Base-by-base conservation (phyloP, 2,329 filamentous ascomycete genomes). In the Fonsecaea multimorphosa region DNA sequence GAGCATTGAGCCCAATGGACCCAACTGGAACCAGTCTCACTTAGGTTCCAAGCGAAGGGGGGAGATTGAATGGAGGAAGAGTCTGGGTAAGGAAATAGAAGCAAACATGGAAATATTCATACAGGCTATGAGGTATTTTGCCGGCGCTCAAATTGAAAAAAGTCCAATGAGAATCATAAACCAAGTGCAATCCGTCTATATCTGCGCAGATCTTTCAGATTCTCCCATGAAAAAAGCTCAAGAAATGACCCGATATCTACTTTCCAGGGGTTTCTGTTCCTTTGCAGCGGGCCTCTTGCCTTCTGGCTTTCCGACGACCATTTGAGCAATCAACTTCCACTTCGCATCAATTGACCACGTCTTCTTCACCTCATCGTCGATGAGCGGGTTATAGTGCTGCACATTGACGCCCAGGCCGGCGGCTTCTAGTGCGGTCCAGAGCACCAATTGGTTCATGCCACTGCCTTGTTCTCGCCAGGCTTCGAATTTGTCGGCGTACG, bases 341-440 rank as follows among this genome's bases (percentile, higher is more conserved):
- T 85, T 85, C 22, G 79, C 74, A 54, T 91, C 90, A 32, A 96
- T 73, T 63, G 84, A 84, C 90, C 91, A 97, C 72, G 87, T 81
- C 69, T 82, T 82, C 53, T 84, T 80, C 61, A 92, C 89, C 80
- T 88, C 86, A 70, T 84, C 83, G 79, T 96, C 90, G 72, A 96
- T 86, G 64, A 96, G 79, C 22, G 92, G 92, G 85, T 92, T 95
- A 84, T 96, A 96, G 83, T 97, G 93, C 85, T 96, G 93, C 61
- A 96, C 85, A 84, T 93, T 96, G 76, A 89, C 90, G 70, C 92
- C 92, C 62, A 96, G 86, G 29, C 92, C 92, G 76, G 95, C 91
- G 67, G 89, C 84, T 81, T 93, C 90, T 63, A 97, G 86, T 2
- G 89, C 91, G 22, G 89, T 89, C 93, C 93, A 97, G 71, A 92